Evolutionary conservation across 306 rosid species (phyloP).

Genomic region (Rosa rugosa): DNA sequence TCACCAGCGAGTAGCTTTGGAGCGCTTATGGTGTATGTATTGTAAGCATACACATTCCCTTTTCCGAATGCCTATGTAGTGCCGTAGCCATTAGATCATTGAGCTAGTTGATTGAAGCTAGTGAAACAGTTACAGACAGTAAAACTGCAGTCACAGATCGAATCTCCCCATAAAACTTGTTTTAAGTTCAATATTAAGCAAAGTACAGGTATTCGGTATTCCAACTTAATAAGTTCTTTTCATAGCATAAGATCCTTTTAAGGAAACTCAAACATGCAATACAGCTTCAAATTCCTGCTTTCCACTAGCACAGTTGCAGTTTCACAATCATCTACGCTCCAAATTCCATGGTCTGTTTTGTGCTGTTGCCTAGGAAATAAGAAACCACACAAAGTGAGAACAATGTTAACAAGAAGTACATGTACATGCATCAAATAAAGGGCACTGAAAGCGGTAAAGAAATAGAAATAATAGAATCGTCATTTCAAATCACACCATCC

Average conservation of each 20-base stretch:
- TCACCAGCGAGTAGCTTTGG: neutral
- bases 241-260: neutral
- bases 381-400: neutral
- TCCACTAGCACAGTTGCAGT: neutral
- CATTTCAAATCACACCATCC: neutral
- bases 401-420: neutral
- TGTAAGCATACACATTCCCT: neutral
- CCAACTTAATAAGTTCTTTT: neutral
- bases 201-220: neutral
- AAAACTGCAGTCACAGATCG: neutral
- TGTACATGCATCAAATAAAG: neutral
- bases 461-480: neutral
- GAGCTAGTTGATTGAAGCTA: no score
- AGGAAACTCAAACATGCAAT: neutral
- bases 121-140: neutral
- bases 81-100: no score
- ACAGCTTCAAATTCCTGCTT: neutral
- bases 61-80: no score
- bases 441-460: neutral
- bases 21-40: neutral
- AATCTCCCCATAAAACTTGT: neutral
- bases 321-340: neutral
- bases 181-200: neutral
- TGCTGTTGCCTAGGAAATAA: constrained; percentile 7
- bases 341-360: neutral